Base-by-base conservation (phyloP, 176 grass and related monocot species). In the Triticum dicoccoides region DNA sequence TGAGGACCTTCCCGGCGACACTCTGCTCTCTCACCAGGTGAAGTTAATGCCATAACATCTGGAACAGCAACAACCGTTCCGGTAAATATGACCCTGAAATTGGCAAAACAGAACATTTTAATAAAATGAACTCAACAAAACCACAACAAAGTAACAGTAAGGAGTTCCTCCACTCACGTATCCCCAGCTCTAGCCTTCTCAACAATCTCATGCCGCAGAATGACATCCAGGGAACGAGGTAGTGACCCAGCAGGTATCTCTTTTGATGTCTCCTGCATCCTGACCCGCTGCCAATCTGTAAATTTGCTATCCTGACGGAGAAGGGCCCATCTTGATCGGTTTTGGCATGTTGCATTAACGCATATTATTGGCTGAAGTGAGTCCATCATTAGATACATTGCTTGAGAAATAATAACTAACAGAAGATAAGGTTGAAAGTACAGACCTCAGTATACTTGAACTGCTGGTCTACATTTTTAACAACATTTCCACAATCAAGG, bases 251-350 rank as follows among this genome's bases (percentile, higher is more conserved):
- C 94, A 81, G 94, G 97, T 87, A 99, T 94, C 83, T 99, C 97
- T 77, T 99, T 99, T 35, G 97, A 96, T 67, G 92, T 96, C 61
- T 99, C 97, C 80, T 99, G 94, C 90, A 98, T 95, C 42, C 93
- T 90, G 49, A 96, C 94, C 52, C 97, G 56, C 85, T 96, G 97
- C 97, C 94, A 98, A 89, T 98, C 97, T 54, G 94, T 94, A 80
- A 98, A 98, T 84, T 94, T 96, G 90, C 97, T 98, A 54, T 98
- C 97, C 89, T 98, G 97, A 3, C 97, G 90, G 63, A 96, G 90
- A 77, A 98, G 92, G 23, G 97, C 94, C 97, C 97, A 98, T 37
- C 86, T 96, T 62, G 90, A 89, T 68, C 97, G 86, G 67, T 91
- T 94, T 87, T 90, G 89, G 87, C 97, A 98, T 62, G 92, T 94